Percentiles rank a stretch among this genome's conserved stretches.
Evolutionary conservation across 768 basidiomycete species (phyloP).

Genomic region (Suillus subaureus): DNA sequence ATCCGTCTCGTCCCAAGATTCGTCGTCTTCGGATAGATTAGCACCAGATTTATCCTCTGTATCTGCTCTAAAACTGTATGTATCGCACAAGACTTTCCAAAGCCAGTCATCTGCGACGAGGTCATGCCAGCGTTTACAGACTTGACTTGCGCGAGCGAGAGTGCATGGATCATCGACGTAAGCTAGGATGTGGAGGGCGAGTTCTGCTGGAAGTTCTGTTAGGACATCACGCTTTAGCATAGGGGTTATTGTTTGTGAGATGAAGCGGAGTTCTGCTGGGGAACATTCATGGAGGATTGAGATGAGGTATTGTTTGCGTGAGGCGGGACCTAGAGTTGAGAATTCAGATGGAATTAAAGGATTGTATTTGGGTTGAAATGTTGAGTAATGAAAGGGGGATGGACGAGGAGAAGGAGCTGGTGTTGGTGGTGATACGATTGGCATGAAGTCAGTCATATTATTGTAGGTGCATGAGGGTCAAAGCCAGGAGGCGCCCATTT

Average conservation of each 20-base stretch:
- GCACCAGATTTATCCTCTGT: conserved; percentile 25
- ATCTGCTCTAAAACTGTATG: conserved; percentile 48
- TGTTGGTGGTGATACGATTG: conserved; percentile 59
- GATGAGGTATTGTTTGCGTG: conserved; percentile 54
- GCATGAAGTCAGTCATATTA: conserved; percentile 20
- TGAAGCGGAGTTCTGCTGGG: conserved; percentile 62
- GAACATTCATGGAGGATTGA: conserved; percentile 56
- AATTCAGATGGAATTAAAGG: conserved; percentile 31
- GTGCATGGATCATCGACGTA: conserved; percentile 78
- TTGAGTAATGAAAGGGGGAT: conserved; percentile 19
- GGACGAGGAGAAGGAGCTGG: conserved; percentile 58
- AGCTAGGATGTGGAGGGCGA: conserved; percentile 72
- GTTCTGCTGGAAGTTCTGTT: conserved; percentile 63
- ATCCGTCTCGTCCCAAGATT: conserved; percentile 38
- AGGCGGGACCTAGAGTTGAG: conserved; percentile 35
- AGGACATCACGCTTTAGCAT: conserved; percentile 66
- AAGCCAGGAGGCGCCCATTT: conserved; percentile 8
- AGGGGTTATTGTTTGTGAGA: conserved; percentile 64
- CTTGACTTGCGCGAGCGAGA: conserved; percentile 67
- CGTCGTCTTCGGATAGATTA: conserved; percentile 21
- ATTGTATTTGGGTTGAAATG: conserved; percentile 18
- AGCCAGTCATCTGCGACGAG: conserved; percentile 75
- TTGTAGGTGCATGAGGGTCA: too few relatives aligned
- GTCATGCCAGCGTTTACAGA: conserved; percentile 70
- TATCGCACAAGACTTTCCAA: conserved; percentile 77